Percentiles rank a stretch among this genome's conserved stretches.
Evolutionary conservation across 352 stramenopile species (phyloP).

Genomic region (Globisporangium solare): DNA sequence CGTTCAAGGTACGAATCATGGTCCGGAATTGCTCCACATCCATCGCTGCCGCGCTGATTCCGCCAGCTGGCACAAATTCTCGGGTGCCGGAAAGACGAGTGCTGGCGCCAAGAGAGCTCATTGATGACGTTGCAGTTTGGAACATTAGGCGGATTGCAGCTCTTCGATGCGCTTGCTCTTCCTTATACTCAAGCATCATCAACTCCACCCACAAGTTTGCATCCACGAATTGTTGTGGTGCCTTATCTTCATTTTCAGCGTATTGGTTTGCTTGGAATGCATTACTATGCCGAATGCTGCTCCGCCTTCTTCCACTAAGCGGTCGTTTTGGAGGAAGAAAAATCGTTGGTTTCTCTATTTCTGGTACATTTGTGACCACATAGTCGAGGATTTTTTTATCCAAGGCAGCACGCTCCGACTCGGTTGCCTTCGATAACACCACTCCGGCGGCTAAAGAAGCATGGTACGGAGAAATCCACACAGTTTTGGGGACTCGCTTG

Average conservation of each 20-base stretch:
- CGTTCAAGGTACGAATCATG: slow-evolving; percentile 82
- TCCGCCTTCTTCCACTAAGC: slow-evolving; percentile 8
- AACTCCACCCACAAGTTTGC: slow-evolving; percentile 76
- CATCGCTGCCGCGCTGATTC: slow-evolving; percentile 45
- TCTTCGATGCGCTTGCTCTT: slow-evolving; percentile 87
- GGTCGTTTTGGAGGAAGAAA: slow-evolving; percentile 31
- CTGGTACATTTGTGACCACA: slow-evolving; percentile 56
- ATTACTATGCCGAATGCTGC: not conserved
- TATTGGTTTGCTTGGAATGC: not conserved
- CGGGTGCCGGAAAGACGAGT: not conserved
- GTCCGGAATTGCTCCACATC: slow-evolving; percentile 90
- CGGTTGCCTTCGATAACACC: slow-evolving; percentile 66
- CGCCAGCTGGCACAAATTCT: not conserved
- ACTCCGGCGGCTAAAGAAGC: slow-evolving; percentile 68
- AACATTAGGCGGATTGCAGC: slow-evolving; percentile 92
- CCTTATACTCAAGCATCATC: slow-evolving; percentile 91
- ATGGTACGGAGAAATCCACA: slow-evolving; percentile 81
- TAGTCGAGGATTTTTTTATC: slow-evolving; percentile 69
- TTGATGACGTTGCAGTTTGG: slow-evolving; percentile 59
- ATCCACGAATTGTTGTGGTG: slow-evolving; percentile 52
- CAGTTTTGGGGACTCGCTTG: slow-evolving; percentile 48
- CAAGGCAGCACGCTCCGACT: slow-evolving; percentile 43
- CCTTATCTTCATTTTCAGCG: slow-evolving; percentile 12
- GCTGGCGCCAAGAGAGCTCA: not conserved
- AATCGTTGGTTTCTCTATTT: slow-evolving; percentile 41